Evolutionary conservation across 2,329 filamentous ascomycete species (phyloP), one percentile per base, ranked within the genome.

Genomic region (Fusarium duplospermum): DNA sequence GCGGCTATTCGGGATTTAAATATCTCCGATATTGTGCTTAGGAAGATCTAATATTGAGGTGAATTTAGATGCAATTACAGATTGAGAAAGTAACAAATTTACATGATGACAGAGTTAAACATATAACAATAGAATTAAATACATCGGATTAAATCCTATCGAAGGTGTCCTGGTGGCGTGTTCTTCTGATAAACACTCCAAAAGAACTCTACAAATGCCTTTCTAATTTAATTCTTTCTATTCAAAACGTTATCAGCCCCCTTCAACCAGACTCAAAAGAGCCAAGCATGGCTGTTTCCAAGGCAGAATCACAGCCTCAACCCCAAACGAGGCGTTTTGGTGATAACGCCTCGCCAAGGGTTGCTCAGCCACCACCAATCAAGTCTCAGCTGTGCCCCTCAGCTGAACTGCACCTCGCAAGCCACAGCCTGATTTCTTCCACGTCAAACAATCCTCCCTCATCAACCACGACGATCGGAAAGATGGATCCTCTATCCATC

Each of bases 401-500:
- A 45, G 20, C 42, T 24, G 20, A 56, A n/a, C 52, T 56, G 52
- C 35, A 56, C n/a, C 11, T 56, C 52, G 52, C 16, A 40, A 16
- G 13, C 40, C 52, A 35, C 29, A 56, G n/a, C 52, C 52, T 56
- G 52, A 24, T 35, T 33, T 33, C 31, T 16, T 24, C n/a, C 31
- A 20, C 52, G 7, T 35, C 52, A 56, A 56, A 56, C 29, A 33
- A 14, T 31, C 6, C 3, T 33, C 29, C 27, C 52, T 20, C 14
- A 22, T 33, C n/a, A 56, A 35, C 14, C 27, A 31, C 29, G 4
- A 4, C 42, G 11, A 6, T 33, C 31, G 31, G 31, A 4, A 11
- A 24, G 27, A 73, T 72, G 69, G 69, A 72, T 1, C 66, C 69
- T 47, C 62, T 72, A 1, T 73, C 66, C 10, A 73, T 73, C 9